Evolutionary conservation across 1,139 yeast species (phyloP), one percentile per base, ranked within the genome.

Genomic region (Magnusiomyces ingens): DNA sequence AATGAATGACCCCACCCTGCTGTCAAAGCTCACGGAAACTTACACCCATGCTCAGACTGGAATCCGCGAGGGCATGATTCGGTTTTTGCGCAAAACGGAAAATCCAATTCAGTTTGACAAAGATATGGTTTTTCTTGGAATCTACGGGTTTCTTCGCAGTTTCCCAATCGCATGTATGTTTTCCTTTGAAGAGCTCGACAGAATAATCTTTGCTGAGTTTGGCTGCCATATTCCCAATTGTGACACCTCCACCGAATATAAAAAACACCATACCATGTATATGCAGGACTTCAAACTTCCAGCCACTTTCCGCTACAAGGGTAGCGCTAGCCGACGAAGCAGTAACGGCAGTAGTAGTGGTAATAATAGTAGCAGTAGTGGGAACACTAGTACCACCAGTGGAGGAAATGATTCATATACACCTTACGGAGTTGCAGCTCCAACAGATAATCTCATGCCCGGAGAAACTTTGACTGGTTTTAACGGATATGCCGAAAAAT

Each of bases 311-410:
- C 32, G 32, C 4, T 26, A 26, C 32, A 26, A 8, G 8, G 32
- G 32, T 8, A 26, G 32, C 8, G 32, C 32, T 8, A 26, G 8
- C 8, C 32, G 32, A 5, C 32, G 32, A 26, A 26, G 32, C 8
- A 26, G 32, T 13, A 82, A 71, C 10, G 83, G 79, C 64, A 75
- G 71, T 17, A 74, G 62, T 48, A n/a, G 38, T 17, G 15, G 22
- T 4, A 84, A 78, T 57, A 76, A 64, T 60, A 75, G 76, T 60
- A 73, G 68, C 61, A 77, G 73, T 54, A 82, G 71, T 57, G 74
- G 71, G 17, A 11, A 26, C 18, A 13, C 40, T 22, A 4, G 21
- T 17, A 11, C 18, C 19, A 8, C 36, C 15, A n/a, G 44, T 13
- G 3, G 37, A 11, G 26, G 38, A 22, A 19, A 26, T 26, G n/a